Conservation (phyloP, 108 stramenopile genomes). For the Heterococcus sp. region DNA sequence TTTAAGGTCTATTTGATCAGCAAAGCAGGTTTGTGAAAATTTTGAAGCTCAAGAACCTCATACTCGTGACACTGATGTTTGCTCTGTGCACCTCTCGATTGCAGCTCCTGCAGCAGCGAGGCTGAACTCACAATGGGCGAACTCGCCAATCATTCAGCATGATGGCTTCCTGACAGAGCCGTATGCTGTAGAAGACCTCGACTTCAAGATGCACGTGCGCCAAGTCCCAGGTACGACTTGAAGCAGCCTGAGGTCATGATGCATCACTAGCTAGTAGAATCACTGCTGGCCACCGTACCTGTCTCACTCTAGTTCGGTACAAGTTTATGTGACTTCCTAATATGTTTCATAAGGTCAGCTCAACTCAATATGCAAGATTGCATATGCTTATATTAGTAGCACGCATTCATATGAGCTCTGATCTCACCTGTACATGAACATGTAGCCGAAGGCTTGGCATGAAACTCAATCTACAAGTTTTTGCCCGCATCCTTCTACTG, state of each 20-base stretch:
- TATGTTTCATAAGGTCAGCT: neutral
- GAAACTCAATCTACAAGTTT: neutral
- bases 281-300: neutral
- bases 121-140: slow-evolving; percentile 31
- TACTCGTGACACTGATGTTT: no score
- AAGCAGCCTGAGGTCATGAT: neutral
- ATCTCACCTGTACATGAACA: neutral
- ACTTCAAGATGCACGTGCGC: slow-evolving; percentile 39
- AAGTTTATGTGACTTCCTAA: neutral
- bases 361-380: neutral
- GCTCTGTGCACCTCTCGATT: no score
- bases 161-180: slow-evolving; percentile 43
- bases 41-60: neutral
- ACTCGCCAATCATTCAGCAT: slow-evolving; percentile 32
- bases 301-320: neutral
- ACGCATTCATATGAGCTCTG: neutral
- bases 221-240: slow-evolving; percentile 37
- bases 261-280: neutral
- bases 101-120: no score
- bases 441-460: neutral
- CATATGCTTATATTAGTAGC: neutral
- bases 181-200: slow-evolving; percentile 22
- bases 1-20: no score
- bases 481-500: slow-evolving; percentile 13
- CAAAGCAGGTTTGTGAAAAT: no score